Evolutionary conservation across 192 early-diverging fungal genomes (phyloP).

Genomic region (Tieghemiomyces parasiticus): DNA sequence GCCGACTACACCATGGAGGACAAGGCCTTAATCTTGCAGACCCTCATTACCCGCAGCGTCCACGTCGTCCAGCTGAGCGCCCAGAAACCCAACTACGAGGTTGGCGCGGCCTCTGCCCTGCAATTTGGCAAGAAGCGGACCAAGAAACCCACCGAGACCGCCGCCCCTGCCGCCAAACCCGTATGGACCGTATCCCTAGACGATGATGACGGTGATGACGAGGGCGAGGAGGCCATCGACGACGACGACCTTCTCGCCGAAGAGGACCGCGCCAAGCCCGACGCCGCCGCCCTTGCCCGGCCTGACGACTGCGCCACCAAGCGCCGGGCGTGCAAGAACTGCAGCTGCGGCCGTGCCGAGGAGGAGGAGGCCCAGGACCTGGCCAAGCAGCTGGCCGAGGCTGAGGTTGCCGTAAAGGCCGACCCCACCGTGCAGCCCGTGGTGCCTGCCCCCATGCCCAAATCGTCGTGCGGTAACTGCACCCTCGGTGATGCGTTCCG

Average conservation of each 20-base stretch:
- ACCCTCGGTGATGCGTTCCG: constrained; percentile 95
- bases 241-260: constrained; percentile 81
- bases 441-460: constrained; percentile 34
- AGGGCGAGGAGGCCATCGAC: constrained; percentile 69
- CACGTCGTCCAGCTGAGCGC: not conserved
- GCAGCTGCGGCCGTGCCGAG: constrained; percentile 82
- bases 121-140: constrained; percentile 72
- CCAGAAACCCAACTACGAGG: constrained; percentile 68
- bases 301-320: constrained; percentile 64
- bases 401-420: constrained; percentile 23
- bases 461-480: constrained; percentile 63
- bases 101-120: constrained; percentile 69
- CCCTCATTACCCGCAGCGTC: not conserved
- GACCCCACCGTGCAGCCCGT: constrained; percentile 21
- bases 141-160: constrained; percentile 16
- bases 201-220: constrained; percentile 55
- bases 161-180: constrained; percentile 17
- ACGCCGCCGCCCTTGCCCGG: constrained; percentile 37
- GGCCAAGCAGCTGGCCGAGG: constrained; percentile 23
- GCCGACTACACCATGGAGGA: not conserved
- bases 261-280: constrained; percentile 58
- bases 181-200: constrained; percentile 57
- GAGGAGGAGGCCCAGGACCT: constrained; percentile 43
- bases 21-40: not conserved
- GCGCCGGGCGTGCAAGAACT: constrained; percentile 95